Conservation (phyloP, 1,139 yeast genomes). For the Hyphopichia burtonii region DNA sequence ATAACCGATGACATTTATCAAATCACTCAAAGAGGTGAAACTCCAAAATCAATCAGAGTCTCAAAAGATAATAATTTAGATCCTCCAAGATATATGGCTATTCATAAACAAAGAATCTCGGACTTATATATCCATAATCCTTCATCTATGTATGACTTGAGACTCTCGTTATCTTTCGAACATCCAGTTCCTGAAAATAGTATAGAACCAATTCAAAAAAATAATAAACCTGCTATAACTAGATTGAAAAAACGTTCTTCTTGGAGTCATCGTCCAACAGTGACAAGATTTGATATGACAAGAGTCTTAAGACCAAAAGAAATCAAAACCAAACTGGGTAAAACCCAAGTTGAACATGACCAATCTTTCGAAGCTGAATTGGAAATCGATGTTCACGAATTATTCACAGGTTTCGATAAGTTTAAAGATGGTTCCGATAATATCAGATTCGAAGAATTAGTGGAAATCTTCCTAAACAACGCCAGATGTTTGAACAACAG, state of each 20-base stretch:
- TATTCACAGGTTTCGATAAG: constrained; percentile 61
- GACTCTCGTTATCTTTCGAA: constrained; percentile 77
- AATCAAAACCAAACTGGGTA: constrained; percentile 42
- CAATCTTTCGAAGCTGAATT: constrained; percentile 60
- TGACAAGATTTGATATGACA: constrained; percentile 70
- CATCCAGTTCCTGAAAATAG: constrained; percentile 63
- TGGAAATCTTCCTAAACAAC: constrained; percentile 71
- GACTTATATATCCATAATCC: constrained; percentile 75
- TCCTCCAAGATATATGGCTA: constrained; percentile 68
- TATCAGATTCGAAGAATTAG: constrained; percentile 65
- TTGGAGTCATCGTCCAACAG: constrained; percentile 65
- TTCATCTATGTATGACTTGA: constrained; percentile 71
- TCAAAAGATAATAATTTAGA: constrained; percentile 57
- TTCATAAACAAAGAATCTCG: constrained; percentile 69
- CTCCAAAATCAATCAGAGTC: constrained; percentile 62
- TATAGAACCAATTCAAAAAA: constrained; percentile 35
- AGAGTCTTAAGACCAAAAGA: constrained; percentile 52
- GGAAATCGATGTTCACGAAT: constrained; percentile 67
- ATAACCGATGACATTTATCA: constrained; percentile 42
- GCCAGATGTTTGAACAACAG: constrained; percentile 53
- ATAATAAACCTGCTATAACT: constrained; percentile 47
- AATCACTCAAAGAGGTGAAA: constrained; percentile 42
- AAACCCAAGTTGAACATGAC: constrained; percentile 39
- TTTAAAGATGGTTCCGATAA: constrained; percentile 51
- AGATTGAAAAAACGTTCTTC: constrained; percentile 66